These are phyloP conservation scores for Gentiana straminea DNA, from an alignment of 257 asterid species.

Conservation along the genomic window DNA sequence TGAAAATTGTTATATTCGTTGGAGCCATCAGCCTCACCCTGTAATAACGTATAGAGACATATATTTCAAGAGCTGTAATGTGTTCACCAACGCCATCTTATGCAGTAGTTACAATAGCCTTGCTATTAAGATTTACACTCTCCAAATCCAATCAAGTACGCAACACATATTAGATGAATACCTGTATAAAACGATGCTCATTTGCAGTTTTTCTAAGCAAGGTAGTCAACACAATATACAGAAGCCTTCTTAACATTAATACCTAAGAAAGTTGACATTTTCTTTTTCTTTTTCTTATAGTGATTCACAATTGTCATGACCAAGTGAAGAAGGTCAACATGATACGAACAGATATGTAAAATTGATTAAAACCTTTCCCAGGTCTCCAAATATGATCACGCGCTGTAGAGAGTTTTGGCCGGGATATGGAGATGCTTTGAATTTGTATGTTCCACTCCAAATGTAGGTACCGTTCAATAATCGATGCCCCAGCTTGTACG, in stretches of 20 bases:
- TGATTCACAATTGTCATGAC: background rate
- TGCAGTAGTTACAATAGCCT: too few species aligned
- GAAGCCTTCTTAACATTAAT: too few species aligned
- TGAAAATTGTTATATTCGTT: slow-evolving; percentile 69
- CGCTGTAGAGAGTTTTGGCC: slow-evolving; percentile 81
- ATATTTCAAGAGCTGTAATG: background rate
- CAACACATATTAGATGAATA: too few species aligned
- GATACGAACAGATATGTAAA: background rate
- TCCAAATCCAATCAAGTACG: too few species aligned
- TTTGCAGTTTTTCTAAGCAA: too few species aligned
- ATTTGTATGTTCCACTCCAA: slow-evolving; percentile 52
- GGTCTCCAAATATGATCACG: slow-evolving; percentile 73
- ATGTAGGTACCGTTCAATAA: slow-evolving; percentile 36
- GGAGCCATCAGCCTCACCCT: slow-evolving; percentile 79
- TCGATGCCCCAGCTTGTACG: slow-evolving; percentile 74
- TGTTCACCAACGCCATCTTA: background rate
- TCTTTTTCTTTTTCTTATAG: too few species aligned
- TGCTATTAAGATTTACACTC: too few species aligned
- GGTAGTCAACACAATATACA: background rate
- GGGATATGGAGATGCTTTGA: slow-evolving; percentile 80
- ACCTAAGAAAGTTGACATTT: background rate
- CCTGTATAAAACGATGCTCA: too few species aligned
- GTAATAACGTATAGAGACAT: slow-evolving; percentile 5
- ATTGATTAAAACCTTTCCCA: slow-evolving; percentile 65
- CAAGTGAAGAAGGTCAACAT: background rate